Conservation (phyloP, 495 filamentous ascomycete genomes). For the Tuber umbilicatum region DNA sequence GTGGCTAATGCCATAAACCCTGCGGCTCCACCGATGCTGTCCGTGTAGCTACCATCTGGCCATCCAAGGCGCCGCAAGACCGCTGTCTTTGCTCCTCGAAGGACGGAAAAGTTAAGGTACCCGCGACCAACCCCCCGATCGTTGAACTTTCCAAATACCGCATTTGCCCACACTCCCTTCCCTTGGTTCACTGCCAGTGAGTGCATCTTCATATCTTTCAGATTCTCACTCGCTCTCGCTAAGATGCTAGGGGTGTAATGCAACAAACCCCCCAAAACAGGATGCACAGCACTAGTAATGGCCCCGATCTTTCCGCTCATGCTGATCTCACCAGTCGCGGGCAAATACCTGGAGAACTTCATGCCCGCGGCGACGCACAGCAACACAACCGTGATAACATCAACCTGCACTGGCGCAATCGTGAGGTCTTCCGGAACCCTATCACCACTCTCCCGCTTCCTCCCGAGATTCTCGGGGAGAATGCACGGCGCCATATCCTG, state of each 20-base stretch:
- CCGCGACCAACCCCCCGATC: background rate
- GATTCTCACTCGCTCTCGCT: background rate
- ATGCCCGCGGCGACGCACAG: background rate
- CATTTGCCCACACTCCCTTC: background rate
- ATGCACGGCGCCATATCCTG: background rate
- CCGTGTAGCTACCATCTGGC: too few relatives aligned
- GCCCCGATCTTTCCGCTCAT: background rate
- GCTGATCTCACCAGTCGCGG: background rate
- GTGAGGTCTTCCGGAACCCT: background rate
- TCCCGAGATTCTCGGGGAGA: background rate
- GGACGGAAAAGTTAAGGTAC: background rate
- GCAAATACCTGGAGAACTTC: background rate
- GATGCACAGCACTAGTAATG: background rate
- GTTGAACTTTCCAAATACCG: background rate
- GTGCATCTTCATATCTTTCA: background rate
- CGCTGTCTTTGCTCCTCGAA: background rate
- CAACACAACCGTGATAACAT: background rate
- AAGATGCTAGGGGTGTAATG: background rate
- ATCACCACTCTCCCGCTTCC: background rate
- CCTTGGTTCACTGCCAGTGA: background rate
- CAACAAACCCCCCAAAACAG: background rate
- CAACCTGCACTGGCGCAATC: background rate
- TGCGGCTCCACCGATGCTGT: too few relatives aligned
- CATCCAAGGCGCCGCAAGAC: background rate
- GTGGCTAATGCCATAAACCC: background rate